Evolutionary conservation across 768 basidiomycete species (phyloP), one percentile per base, ranked within the genome.

Genomic region (Pisolithus orientalis): DNA sequence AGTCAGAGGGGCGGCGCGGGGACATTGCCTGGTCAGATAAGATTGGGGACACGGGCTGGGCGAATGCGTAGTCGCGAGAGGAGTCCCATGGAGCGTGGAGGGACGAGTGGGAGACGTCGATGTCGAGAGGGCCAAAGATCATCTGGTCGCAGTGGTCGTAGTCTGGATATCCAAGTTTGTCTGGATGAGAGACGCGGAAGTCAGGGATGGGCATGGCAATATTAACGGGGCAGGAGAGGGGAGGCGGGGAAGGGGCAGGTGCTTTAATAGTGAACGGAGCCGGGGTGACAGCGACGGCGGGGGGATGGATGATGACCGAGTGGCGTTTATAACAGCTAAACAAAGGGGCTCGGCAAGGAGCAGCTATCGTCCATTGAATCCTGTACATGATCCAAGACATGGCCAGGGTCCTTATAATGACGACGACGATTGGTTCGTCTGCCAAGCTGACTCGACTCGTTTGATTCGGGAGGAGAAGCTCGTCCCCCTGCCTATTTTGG

Each of bases 281-380:
- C 61, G 61, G 61, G 65, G 63, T 61, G 62, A 59, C 62, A 63
- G 62, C 60, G 57, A 58, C 56, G 47, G 44, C 45, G 42, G 39
- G 40, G 50, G 46, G 31, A 14, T 29, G 59, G 61, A 56, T 56
- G 47, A 52, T 60, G 60, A 55, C 61, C 46, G 56, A 58, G 56
- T 62, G 64, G 53, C 62, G 58, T 59, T 61, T 62, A 14, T 34
- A 13, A 14, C 5, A 34, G 11, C 11, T 11, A 53, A 39, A 38
- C 72, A 78, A 72, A 75, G 74, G 72, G 71, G 72, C 57, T 67
- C 72, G 73, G 72, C 64, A 59, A 44, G 56, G 57, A 63, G 59
- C 53, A 65, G 58, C 54, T 59, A 59, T 64, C 67, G 64, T 65
- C 69, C 51, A 53, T 60, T 66, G 59, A 59, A 62, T 56, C 49